Conservation (phyloP, 352 stramenopile species). For the Pythium pyrilobum region DNA sequence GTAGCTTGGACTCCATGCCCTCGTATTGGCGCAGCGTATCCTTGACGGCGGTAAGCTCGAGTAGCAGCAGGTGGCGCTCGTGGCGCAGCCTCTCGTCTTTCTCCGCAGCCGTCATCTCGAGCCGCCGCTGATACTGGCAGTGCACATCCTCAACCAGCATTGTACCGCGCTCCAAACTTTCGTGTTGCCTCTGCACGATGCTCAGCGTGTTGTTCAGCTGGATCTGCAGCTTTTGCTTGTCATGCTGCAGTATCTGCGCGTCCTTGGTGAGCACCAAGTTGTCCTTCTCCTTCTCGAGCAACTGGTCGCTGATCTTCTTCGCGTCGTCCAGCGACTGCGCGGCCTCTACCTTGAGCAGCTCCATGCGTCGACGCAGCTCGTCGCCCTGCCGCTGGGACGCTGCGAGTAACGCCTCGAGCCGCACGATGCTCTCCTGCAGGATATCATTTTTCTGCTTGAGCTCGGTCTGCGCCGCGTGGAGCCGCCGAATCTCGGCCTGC, state of each 20-base stretch:
- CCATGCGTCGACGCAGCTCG: slow-evolving; percentile 42
- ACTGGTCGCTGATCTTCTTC: slow-evolving; percentile 23
- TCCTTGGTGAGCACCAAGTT: slow-evolving; percentile 28
- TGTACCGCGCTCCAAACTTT: slow-evolving; percentile 26
- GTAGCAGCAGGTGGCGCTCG: slow-evolving; percentile 38
- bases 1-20: slow-evolving; percentile 28
- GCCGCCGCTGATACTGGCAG: slow-evolving; percentile 19
- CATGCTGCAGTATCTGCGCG: slow-evolving; percentile 22
- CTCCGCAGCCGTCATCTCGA: slow-evolving; percentile 32
- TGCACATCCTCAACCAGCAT: slow-evolving; percentile 52
- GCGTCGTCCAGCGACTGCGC: slow-evolving; percentile 33
- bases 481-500: slow-evolving; percentile 55
- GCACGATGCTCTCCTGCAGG: slow-evolving; percentile 36
- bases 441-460: slow-evolving; percentile 58
- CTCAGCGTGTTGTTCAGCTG: slow-evolving; percentile 39
- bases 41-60: slow-evolving; percentile 38
- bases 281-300: slow-evolving; percentile 35
- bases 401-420: slow-evolving; percentile 37
- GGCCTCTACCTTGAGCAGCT: slow-evolving; percentile 46
- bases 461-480: slow-evolving; percentile 43
- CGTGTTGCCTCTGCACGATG: slow-evolving; percentile 23
- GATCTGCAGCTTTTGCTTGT: slow-evolving; percentile 48
- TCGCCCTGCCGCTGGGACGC: slow-evolving; percentile 35
- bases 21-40: slow-evolving; percentile 38
- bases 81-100: slow-evolving; percentile 38